A percentile compares a stretch with the other conserved stretches of the same genome.
Evolutionary conservation across 805 yeast species (phyloP).

Genomic region (Teunomyces tritomae): DNA sequence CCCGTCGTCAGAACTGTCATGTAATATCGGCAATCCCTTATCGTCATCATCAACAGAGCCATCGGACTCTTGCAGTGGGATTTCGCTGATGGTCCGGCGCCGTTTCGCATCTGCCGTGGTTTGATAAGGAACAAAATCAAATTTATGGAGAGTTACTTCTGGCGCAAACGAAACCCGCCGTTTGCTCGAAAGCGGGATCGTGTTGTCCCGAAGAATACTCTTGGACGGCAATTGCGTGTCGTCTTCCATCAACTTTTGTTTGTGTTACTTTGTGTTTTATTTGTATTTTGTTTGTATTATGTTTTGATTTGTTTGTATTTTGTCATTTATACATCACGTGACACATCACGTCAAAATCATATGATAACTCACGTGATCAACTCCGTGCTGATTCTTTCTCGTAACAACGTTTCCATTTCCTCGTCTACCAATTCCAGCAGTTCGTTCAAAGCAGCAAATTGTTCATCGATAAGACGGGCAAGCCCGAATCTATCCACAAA

Average conservation of each 20-base stretch:
- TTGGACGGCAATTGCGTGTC: slow-evolving; percentile 10
- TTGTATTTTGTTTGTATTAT: not conserved
- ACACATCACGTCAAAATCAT: not conserved
- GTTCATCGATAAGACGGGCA: slow-evolving; percentile 26
- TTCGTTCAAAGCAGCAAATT: slow-evolving; percentile 19
- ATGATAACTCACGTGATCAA: slow-evolving; percentile 20
- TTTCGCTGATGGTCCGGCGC: slow-evolving; percentile 27
- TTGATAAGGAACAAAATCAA: slow-evolving; percentile 33
- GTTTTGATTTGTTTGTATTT: slow-evolving; percentile 1
- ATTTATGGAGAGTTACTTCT: slow-evolving; percentile 64
- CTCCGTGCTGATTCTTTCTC: slow-evolving; percentile 28
- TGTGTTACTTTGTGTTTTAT: not conserved
- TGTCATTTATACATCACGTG: not conserved
- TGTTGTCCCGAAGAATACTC: slow-evolving; percentile 23
- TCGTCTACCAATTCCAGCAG: slow-evolving; percentile 22
- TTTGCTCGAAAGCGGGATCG: slow-evolving; percentile 20
- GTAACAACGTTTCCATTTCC: not conserved
- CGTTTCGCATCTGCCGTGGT: slow-evolving; percentile 15
- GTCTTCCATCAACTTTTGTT: not conserved
- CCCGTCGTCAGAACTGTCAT: slow-evolving; percentile 24
- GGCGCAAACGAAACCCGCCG: slow-evolving; percentile 78
- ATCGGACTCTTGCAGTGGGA: slow-evolving; percentile 11
- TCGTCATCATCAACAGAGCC: slow-evolving; percentile 6
- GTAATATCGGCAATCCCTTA: slow-evolving; percentile 15
- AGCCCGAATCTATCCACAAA: slow-evolving; percentile 39